Evolutionary conservation across 2,329 filamentous ascomycete genomes (phyloP).

Genomic region (Beauveria rudraprayagi): DNA sequence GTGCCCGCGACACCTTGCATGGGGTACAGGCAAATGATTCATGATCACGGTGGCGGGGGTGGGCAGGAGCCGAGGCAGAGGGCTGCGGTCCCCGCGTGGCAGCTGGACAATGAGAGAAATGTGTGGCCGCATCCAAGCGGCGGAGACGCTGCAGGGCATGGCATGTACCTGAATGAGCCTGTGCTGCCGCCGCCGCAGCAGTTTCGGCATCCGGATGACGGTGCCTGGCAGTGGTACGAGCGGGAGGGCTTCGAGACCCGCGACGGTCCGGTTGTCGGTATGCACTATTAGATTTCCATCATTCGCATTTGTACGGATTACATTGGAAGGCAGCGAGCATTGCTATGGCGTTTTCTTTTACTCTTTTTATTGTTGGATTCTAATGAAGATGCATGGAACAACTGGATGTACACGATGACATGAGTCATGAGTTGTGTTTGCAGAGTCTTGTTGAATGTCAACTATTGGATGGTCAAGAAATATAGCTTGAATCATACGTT

Average conservation of each 20-base stretch:
- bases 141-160: not conserved
- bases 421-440: not conserved
- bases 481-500: not conserved
- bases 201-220: conserved; percentile 13
- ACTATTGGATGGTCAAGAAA: not conserved
- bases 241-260: conserved; percentile 25
- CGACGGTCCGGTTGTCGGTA: conserved; percentile 6
- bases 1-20: conserved; percentile 7
- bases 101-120: conserved; percentile 12
- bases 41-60: not conserved
- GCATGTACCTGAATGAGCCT: not conserved
- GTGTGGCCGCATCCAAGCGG: conserved; percentile 7
- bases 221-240: conserved; percentile 28
- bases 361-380: not conserved
- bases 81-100: conserved; percentile 1
- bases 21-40: not conserved
- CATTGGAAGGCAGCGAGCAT: conserved; percentile 4
- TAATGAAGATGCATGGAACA: not conserved
- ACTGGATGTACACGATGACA: not conserved
- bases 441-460: not conserved
- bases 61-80: not conserved
- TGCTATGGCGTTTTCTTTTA: conserved; percentile 1
- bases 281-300: conserved; percentile 2
- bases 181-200: conserved; percentile 6
- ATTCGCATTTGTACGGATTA: not conserved